Evolutionary conservation across 1,284 basidiomycete genomes (phyloP).

Genomic region (Melanopsichium pennsylvanicum): DNA sequence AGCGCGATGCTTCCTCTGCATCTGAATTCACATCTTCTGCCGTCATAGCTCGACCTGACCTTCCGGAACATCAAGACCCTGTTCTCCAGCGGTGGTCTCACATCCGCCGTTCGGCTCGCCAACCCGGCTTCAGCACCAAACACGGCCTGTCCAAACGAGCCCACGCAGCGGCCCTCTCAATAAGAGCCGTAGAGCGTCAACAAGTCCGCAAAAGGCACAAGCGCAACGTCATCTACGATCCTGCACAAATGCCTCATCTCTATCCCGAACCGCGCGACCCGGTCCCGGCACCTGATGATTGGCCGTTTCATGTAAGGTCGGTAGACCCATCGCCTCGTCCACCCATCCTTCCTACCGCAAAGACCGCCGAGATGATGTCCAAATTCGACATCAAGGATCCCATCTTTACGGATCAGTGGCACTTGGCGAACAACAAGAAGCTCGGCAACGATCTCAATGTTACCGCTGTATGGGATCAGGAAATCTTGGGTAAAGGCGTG

Average conservation of each 20-base stretch:
- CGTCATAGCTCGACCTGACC: slow-evolving; percentile 10
- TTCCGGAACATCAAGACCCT: slow-evolving; percentile 63
- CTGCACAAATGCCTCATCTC: slow-evolving; percentile 53
- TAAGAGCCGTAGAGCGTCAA: slow-evolving; percentile 62
- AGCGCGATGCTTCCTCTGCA: slow-evolving; percentile 13
- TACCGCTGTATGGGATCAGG: slow-evolving; percentile 82
- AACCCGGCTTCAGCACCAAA: slow-evolving; percentile 22
- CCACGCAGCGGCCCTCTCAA: slow-evolving; percentile 40
- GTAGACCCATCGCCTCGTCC: slow-evolving; percentile 43
- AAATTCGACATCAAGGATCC: slow-evolving; percentile 82
- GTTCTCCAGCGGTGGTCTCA: slow-evolving; percentile 69
- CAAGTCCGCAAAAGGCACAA: slow-evolving; percentile 58
- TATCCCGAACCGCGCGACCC: slow-evolving; percentile 53
- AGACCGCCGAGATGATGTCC: slow-evolving; percentile 43
- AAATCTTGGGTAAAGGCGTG: slow-evolving; percentile 84
- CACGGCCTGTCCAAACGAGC: slow-evolving; percentile 41
- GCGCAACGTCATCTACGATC: slow-evolving; percentile 62
- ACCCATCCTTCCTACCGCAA: slow-evolving; percentile 35
- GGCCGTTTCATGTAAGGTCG: slow-evolving; percentile 27
- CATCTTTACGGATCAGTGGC: slow-evolving; percentile 89
- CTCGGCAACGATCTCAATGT: slow-evolving; percentile 80
- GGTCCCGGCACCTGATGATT: slow-evolving; percentile 32
- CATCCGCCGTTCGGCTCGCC: slow-evolving; percentile 26
- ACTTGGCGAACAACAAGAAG: slow-evolving; percentile 68
- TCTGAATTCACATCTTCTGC: slow-evolving; percentile 11